Base-by-base conservation (phyloP, 1,284 basidiomycete species). In the Pterulicium gracile region DNA sequence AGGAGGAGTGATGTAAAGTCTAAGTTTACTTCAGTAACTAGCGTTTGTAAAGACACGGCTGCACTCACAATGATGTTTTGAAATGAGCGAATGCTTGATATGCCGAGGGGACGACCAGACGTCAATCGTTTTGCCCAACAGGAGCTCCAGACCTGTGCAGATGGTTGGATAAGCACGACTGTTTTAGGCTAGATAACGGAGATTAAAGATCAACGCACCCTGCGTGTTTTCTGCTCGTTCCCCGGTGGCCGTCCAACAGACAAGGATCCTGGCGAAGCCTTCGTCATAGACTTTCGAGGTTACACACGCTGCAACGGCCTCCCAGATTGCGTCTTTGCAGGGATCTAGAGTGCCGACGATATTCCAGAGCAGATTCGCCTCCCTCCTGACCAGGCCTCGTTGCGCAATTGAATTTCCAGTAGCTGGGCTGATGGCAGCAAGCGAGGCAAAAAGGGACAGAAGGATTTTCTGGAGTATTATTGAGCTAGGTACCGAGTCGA, bases 1-100 rank as follows among this genome's bases (percentile, higher is more conserved):
- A 94, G 66, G 12, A 94, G 68, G 1, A 89, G 63, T 3, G 79
- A 67, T 0, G 90, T 88, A 18, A 86, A 57, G 59, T 84, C 87
- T 86, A 48, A 43, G 49, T 21, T n/a, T 43, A 19, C 12, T 21
- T n/a, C 19, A 40, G 39, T 3, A 19, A 15, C 14, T 34, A 3
- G 39, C n/a, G 43, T 49, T 14, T 51, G 46, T 42, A 5, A 32
- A 40, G 35, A 41, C 41, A 43, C 39, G 12, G 22, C 22, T 39
- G 7, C 17, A 64, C 77, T 49, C 61, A 86, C 85, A 86, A 49
- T 65, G 75, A 60, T 88, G 84, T 14, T 70, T 67, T 19, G 75
- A 75, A 4, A 88, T 61, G n/a, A 85, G 59, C 0, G 86, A 85
- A 57, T 85, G 80, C 48, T 75, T 81, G 54, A 88, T 68, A 54